These are phyloP conservation scores for Protea cynaroides DNA, from an alignment of 164 flowering plant species.

Conservation along the genomic window DNA sequence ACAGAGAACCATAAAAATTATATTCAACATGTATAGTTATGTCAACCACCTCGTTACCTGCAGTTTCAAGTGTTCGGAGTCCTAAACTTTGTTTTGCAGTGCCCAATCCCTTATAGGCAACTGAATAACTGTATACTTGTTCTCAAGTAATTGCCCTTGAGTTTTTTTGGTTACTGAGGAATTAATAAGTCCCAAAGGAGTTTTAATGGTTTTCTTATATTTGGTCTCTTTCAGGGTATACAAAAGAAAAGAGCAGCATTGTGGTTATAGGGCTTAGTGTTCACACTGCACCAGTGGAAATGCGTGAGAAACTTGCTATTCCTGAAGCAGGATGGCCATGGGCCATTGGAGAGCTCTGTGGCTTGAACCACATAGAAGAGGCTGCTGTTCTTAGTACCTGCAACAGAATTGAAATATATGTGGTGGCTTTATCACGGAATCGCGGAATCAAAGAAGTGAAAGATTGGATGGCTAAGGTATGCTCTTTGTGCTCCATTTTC, in stretches of 20 bases:
- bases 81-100: no score
- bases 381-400: conserved; percentile 99
- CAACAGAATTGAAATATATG: conserved; percentile 96
- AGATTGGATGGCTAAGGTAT: conserved; percentile 99
- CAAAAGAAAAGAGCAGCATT: conserved; percentile 94
- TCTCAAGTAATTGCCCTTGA: neutral
- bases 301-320: conserved; percentile 96
- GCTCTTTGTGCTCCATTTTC: neutral
- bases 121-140: neutral
- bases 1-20: no score
- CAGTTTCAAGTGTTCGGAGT: neutral
- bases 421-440: conserved; percentile 86
- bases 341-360: conserved; percentile 84
- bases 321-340: conserved; percentile 99
- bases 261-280: conserved; percentile 92
- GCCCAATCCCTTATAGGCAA: neutral
- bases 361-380: conserved; percentile 90
- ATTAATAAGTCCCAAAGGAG: neutral
- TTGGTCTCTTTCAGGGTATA: conserved; percentile 55
- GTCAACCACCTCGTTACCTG: no score
- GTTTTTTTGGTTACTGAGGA: neutral
- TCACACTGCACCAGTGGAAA: conserved; percentile 91
- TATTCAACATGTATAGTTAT: no score
- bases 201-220: neutral
- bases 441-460: conserved; percentile 96